These are phyloP conservation scores for Gossypium australe DNA, from an alignment of 345 rosid species.

Conservation along the genomic window DNA sequence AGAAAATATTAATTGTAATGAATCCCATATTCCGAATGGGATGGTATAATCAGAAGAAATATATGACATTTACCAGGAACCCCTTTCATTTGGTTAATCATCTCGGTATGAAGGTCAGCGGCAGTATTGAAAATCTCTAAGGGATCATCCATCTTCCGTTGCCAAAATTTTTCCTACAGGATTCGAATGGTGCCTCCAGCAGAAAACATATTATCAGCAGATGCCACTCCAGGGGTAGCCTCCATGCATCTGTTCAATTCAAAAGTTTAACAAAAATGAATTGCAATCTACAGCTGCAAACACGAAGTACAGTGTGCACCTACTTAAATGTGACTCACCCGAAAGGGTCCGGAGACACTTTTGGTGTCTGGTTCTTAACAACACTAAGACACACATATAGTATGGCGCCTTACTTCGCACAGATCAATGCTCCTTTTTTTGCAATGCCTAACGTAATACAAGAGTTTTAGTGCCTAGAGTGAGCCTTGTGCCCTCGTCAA, in stretches of 20 bases:
- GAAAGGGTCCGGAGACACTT: no score
- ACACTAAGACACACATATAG: no score
- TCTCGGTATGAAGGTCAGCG: slow-evolving; percentile 73
- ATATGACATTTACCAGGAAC: slow-evolving; percentile 71
- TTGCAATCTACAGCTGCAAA: background rate
- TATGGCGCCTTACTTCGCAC: no score
- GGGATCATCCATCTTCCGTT: slow-evolving; percentile 99
- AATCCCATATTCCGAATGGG: background rate
- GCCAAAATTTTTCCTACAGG: slow-evolving; percentile 98
- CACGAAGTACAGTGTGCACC: background rate
- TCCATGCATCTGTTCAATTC: slow-evolving; percentile 77
- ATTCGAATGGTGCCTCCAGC: slow-evolving; percentile 99
- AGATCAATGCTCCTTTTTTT: no score
- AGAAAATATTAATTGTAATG: background rate
- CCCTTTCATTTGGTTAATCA: slow-evolving; percentile 98
- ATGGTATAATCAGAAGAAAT: background rate
- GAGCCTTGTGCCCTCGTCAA: no score
- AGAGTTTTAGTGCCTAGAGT: no score
- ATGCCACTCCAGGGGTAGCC: slow-evolving; percentile 94
- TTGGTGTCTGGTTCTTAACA: slow-evolving; percentile 30
- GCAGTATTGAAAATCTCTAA: slow-evolving; percentile 76
- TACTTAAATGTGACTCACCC: no score
- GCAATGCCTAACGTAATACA: no score
- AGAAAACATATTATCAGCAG: slow-evolving; percentile 97
- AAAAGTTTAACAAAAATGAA: slow-evolving; percentile 5